Base-by-base conservation (phyloP, 1,284 basidiomycete genomes). In the Ustilago shanxiensis region DNA sequence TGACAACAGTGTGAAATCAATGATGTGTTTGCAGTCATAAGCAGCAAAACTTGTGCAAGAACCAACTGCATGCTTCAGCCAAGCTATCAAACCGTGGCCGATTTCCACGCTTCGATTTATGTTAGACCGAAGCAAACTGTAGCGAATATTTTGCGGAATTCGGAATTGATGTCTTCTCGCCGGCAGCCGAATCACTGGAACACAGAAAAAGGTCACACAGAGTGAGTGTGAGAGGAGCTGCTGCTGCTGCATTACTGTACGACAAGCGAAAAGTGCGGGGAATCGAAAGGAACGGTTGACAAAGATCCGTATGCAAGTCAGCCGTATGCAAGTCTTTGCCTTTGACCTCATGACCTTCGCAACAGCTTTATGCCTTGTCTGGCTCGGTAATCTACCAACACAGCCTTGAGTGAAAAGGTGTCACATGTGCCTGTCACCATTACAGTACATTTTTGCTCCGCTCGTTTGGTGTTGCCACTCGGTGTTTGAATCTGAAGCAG, bases 221-320 rank as follows among this genome's bases (percentile, higher is more conserved):
- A n/a, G n/a, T n/a, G n/a, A n/a, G n/a, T n/a, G n/a, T n/a, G n/a
- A n/a, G n/a, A n/a, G n/a, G n/a, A n/a, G n/a, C n/a, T n/a, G n/a
- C n/a, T n/a, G n/a, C n/a, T n/a, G n/a, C n/a, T n/a, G n/a, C n/a
- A n/a, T n/a, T n/a, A n/a, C n/a, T n/a, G n/a, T n/a, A 18, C 7
- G 37, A 11, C 37, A 39, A 39, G 37, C 18, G 37, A 39, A 62
- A 41, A 49, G 16, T 47, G 62, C 62, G 55, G 55, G 63, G 56
- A 53, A 45, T 59, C 47, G 53, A n/a, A 44, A 37, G 35, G 31
- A 26, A 49, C 62, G 56, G 63, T 44, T 11, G 26, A 51, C 16
- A 22, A 0, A 37, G 37, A 7, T 64, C 61, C 54, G 47, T 44
- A 64, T 64, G 54, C 61, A 52, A 47, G 8, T 24, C 28, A 35